A percentile compares a stretch with the other conserved stretches of the same genome.
Evolutionary conservation across 495 filamentous ascomycete genomes (phyloP).

Genomic region (Podospora sp.): DNA sequence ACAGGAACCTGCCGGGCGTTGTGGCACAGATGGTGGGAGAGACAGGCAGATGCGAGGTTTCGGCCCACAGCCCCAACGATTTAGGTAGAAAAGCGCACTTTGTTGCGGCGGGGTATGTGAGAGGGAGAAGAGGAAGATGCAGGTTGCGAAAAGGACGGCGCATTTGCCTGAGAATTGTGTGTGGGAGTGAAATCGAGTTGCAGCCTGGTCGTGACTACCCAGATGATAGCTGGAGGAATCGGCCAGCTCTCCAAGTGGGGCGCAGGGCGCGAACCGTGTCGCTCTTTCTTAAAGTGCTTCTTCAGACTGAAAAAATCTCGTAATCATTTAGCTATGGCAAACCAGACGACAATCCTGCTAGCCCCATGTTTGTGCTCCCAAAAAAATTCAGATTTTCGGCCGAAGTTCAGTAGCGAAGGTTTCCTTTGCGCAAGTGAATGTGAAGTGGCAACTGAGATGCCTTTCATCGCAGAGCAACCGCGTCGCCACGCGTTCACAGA

Average conservation of each 20-base stretch:
- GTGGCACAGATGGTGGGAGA: background rate
- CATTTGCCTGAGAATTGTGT: background rate
- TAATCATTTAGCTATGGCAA: background rate
- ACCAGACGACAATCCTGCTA: no score
- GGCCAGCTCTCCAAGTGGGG: background rate
- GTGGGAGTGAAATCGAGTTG: background rate
- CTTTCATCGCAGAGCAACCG: background rate
- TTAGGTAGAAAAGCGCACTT: background rate
- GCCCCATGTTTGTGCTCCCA: no score
- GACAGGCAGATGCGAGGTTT: background rate
- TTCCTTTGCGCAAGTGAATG: background rate
- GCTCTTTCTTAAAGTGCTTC: background rate
- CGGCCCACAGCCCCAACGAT: background rate
- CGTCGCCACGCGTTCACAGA: background rate
- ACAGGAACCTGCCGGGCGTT: background rate
- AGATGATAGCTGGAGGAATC: background rate
- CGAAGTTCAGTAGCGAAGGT: no score
- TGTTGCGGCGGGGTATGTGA: background rate
- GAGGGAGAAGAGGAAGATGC: background rate
- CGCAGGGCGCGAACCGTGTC: background rate
- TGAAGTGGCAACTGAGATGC: background rate
- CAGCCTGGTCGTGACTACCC: background rate
- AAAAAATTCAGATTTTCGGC: no score
- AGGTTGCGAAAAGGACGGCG: background rate
- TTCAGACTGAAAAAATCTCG: background rate